A percentile compares a stretch with the other conserved stretches of the same genome.
These are phyloP conservation scores for Colletotrichum falcatum DNA, from an alignment of 2,329 filamentous ascomycete species.

Conservation along the genomic window DNA sequence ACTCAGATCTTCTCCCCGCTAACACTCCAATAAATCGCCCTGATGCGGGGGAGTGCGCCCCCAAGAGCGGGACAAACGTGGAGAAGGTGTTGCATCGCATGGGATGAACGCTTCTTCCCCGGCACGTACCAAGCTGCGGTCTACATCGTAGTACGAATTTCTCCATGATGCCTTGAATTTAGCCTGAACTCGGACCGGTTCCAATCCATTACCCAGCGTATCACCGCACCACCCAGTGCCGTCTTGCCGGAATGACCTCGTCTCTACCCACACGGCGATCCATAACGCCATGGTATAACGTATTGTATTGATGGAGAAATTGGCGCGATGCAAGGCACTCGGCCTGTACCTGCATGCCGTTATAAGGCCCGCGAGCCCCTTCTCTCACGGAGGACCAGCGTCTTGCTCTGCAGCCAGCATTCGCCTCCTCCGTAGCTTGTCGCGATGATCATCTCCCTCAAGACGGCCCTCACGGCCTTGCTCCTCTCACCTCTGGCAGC, in stretches of 20 bases:
- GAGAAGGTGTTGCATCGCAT: slow-evolving; percentile 31
- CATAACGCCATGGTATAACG: slow-evolving; percentile 7
- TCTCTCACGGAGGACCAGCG: not conserved
- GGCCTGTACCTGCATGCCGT: slow-evolving; percentile 1
- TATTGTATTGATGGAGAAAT: slow-evolving; percentile 27
- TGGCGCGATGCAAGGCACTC: slow-evolving; percentile 11
- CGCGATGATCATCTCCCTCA: slow-evolving; percentile 28
- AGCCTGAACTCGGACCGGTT: slow-evolving; percentile 35
- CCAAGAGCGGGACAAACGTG: slow-evolving; percentile 20
- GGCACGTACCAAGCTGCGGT: slow-evolving; percentile 11
- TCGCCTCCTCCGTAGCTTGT: slow-evolving; percentile 1
- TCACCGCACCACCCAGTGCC: slow-evolving; percentile 12
- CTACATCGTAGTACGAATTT: too few species aligned
- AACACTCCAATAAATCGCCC: slow-evolving; percentile 5
- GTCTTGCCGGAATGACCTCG: slow-evolving; percentile 30
- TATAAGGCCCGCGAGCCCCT: not conserved
- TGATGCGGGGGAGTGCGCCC: slow-evolving; percentile 26
- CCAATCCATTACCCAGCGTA: slow-evolving; percentile 11
- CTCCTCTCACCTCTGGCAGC: slow-evolving; percentile 18
- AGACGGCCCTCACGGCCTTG: slow-evolving; percentile 37
- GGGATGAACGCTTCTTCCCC: slow-evolving; percentile 36
- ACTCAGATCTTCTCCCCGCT: slow-evolving; percentile 13
- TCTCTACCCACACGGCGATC: slow-evolving; percentile 16
- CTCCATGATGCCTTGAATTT: slow-evolving; percentile 26
- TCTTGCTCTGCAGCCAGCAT: not conserved